Percentiles rank a stretch among this genome's conserved stretches.
Conservation (phyloP, 352 stramenopile species). For the Phytophthora litchii region DNA sequence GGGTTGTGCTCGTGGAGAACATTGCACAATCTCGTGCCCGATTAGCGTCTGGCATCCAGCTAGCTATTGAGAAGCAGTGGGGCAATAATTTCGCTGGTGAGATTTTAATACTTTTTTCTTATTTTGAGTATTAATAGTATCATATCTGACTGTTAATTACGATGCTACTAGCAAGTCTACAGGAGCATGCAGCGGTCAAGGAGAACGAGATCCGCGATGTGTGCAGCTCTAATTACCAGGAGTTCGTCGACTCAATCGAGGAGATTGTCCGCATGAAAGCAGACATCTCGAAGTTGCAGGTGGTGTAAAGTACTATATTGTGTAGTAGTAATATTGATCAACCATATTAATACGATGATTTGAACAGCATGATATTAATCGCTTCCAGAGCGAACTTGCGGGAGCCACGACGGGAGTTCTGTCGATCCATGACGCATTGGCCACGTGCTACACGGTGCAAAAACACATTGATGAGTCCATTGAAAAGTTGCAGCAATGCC, state of each 20-base stretch:
- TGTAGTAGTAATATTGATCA: background rate
- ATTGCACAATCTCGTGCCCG: slow-evolving; percentile 78
- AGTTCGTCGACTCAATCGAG: slow-evolving; percentile 85
- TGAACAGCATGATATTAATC: slow-evolving; percentile 61
- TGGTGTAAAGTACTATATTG: slow-evolving; percentile 4
- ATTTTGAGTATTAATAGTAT: slow-evolving; percentile 5
- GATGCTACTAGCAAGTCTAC: slow-evolving; percentile 50
- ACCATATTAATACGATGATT: slow-evolving; percentile 7
- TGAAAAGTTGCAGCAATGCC: slow-evolving; percentile 80
- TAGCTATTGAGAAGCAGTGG: slow-evolving; percentile 84
- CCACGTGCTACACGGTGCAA: slow-evolving; percentile 62
- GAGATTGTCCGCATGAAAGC: slow-evolving; percentile 85
- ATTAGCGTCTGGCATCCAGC: slow-evolving; percentile 72
- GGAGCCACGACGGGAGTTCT: slow-evolving; percentile 56
- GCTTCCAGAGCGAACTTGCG: slow-evolving; percentile 66
- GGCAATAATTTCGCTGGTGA: slow-evolving; percentile 76
- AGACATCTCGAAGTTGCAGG: slow-evolving; percentile 72
- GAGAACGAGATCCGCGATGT: slow-evolving; percentile 80
- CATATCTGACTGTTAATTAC: background rate
- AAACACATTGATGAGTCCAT: slow-evolving; percentile 80
- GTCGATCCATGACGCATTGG: slow-evolving; percentile 60
- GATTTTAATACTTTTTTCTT: slow-evolving; percentile 5
- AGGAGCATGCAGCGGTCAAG: slow-evolving; percentile 62
- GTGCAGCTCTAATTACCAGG: slow-evolving; percentile 78
- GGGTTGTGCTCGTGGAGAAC: slow-evolving; percentile 80